Base-by-base conservation (phyloP, 306 rosid species). In the Dicorynia guianensis region DNA sequence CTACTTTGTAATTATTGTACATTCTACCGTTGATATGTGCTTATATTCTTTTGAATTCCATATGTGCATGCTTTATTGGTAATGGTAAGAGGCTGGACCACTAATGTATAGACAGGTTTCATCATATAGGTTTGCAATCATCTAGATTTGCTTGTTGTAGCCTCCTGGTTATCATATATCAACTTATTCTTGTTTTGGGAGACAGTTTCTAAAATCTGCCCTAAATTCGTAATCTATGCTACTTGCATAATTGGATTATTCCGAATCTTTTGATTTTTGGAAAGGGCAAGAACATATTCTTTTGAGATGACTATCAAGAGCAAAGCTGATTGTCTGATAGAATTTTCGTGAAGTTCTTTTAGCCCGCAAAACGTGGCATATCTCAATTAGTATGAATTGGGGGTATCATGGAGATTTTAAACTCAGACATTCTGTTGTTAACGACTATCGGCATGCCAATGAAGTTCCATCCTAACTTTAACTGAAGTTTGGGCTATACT, bases 251-350 rank as follows among this genome's bases (percentile, higher is more conserved):
- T 50, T 60, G 38, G 40, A 48, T 34, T 63, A 47, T 75, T 58
- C 44, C 69, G 36, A 46, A 34, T 69, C 30, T 50, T 63, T 46
- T 74, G 36, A 47, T 56, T 38, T 70, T 59, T 61, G 44, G n/a
- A 20, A 17, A 76, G 50, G 69, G 63, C 53, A 54, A 46, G 62
- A 17, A 25, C 63, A 36, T 63, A 39, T 63, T 15, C 46, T 50
- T 55, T 47, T 20, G 61, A 20, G 53, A 38, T 69, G 76, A 66
- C 43, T n/a, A 71, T 63, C 40, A 63, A 78, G 56, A 46, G 54
- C 15, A 54, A 34, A 34, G 39, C 33, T 72, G 56, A 34, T 39
- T 39, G 17, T 6, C 33, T 72, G 56, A 34, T 39, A 48, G 17
- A 9, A 67, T 11, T n/a, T 48, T 48, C 34, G 15, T 71, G 69